Evolutionary conservation across 164 flowering plant species (phyloP).

Genomic region (Aristolochia contorta): DNA sequence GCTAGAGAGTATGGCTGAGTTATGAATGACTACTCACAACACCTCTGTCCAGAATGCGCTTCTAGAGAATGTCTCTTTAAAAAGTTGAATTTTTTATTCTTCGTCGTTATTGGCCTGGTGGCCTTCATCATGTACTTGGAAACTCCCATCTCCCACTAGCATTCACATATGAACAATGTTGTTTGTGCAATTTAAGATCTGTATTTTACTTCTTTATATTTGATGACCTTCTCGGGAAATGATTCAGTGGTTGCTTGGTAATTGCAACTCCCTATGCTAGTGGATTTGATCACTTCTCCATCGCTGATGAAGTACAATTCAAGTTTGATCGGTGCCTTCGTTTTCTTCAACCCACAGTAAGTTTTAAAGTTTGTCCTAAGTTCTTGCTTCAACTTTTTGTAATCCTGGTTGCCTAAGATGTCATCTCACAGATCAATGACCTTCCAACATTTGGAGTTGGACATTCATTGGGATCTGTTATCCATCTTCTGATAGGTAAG

Average conservation of each 20-base stretch:
- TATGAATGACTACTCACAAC: too few species aligned
- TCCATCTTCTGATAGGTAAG: slow-evolving; percentile 87
- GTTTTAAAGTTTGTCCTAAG: slow-evolving; percentile 12
- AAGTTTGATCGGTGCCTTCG: slow-evolving; percentile 85
- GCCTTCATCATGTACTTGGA: too few species aligned
- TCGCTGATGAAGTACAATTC: slow-evolving; percentile 94
- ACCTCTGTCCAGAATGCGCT: too few species aligned
- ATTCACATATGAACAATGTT: too few species aligned
- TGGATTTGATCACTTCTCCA: slow-evolving; percentile 89
- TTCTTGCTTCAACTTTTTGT: slow-evolving; percentile 1
- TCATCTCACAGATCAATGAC: slow-evolving; percentile 37
- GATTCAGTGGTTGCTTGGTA: slow-evolving; percentile 63
- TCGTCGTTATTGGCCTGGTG: too few species aligned
- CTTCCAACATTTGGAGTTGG: slow-evolving; percentile 89
- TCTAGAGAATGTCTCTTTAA: too few species aligned
- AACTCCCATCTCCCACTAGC: too few species aligned
- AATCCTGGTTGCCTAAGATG: not conserved
- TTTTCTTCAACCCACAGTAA: slow-evolving; percentile 53
- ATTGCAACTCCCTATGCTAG: slow-evolving; percentile 94
- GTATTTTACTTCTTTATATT: too few species aligned
- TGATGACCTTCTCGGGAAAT: too few species aligned
- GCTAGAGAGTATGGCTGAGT: too few species aligned
- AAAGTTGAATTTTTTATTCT: too few species aligned
- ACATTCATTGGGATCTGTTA: slow-evolving; percentile 87
- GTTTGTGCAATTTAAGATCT: too few species aligned